Conservation (phyloP, 2,329 filamentous ascomycete species). For the Pseudogymnoascus sp. region DNA sequence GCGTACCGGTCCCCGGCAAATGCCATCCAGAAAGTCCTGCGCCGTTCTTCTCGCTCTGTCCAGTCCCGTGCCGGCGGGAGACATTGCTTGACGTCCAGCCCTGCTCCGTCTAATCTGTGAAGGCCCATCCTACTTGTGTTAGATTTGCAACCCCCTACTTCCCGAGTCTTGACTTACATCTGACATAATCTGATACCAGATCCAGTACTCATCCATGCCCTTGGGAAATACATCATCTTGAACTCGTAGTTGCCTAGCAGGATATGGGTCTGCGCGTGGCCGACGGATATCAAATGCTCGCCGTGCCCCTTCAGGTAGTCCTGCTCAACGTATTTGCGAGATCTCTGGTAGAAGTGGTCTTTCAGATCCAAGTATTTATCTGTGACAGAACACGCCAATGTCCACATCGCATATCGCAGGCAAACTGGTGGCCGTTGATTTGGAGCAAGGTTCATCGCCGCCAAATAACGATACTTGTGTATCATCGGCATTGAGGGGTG, state of each 20-base stretch:
- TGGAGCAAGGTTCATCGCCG: conserved; percentile 82
- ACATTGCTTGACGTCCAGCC: conserved; percentile 87
- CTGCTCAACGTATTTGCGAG: conserved; percentile 81
- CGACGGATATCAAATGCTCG: conserved; percentile 77
- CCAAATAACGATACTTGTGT: conserved; percentile 78
- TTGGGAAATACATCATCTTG: conserved; percentile 94
- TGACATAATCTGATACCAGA: conserved; percentile 71
- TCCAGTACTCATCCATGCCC: conserved; percentile 90
- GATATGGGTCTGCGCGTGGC: conserved; percentile 78
- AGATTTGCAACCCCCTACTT: conserved; percentile 48
- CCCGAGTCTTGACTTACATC: conserved; percentile 50
- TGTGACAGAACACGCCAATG: conserved; percentile 74
- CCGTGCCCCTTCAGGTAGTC: conserved; percentile 91
- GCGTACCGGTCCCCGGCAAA: conserved; percentile 88
- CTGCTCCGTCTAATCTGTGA: conserved; percentile 74
- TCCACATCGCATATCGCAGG: conserved; percentile 92
- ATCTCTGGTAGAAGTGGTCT: conserved; percentile 81
- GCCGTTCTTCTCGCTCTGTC: conserved; percentile 86
- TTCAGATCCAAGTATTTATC: conserved; percentile 76
- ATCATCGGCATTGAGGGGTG: conserved; percentile 83
- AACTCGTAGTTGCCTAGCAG: conserved; percentile 82
- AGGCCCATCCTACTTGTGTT: conserved; percentile 69
- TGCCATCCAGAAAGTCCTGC: conserved; percentile 90
- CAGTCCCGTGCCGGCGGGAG: conserved; percentile 80
- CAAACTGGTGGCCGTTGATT: conserved; percentile 79